These are phyloP conservation scores for Halenospora varia DNA, from an alignment of 495 filamentous ascomycete species.

Conservation along the genomic window DNA sequence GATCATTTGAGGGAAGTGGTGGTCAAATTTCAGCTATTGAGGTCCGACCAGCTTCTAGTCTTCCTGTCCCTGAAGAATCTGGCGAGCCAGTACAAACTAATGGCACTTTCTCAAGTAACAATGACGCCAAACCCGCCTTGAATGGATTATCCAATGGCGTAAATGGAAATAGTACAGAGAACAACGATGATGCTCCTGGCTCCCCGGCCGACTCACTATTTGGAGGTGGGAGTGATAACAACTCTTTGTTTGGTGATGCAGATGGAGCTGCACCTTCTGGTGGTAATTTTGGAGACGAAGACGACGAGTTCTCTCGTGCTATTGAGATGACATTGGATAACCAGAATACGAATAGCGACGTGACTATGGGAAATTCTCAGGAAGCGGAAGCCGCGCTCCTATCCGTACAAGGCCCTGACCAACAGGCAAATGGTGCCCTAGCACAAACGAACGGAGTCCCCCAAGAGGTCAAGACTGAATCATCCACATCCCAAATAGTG, in stretches of 20 bases:
- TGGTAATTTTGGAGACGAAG: constrained; percentile 69
- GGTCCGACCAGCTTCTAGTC: constrained; percentile 69
- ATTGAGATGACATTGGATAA: constrained; percentile 62
- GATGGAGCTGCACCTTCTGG: constrained; percentile 54
- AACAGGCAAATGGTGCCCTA: constrained; percentile 30
- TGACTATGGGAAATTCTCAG: not conserved
- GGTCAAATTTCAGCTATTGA: constrained; percentile 87
- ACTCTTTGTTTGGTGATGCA: constrained; percentile 50
- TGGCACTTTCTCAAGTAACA: constrained; percentile 66
- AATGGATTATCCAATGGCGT: constrained; percentile 46
- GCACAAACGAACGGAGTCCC: constrained; percentile 47
- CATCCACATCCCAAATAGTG: constrained; percentile 26
- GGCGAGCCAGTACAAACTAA: constrained; percentile 51
- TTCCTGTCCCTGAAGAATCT: constrained; percentile 71
- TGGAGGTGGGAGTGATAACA: constrained; percentile 52
- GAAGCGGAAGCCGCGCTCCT: constrained; percentile 1
- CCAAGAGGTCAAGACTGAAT: constrained; percentile 38
- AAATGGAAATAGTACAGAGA: constrained; percentile 24
- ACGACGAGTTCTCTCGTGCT: constrained; percentile 79
- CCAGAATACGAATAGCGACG: constrained; percentile 30
- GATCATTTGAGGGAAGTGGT: constrained; percentile 70
- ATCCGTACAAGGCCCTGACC: not conserved
- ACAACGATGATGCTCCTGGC: constrained; percentile 38
- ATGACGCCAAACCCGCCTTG: constrained; percentile 40
- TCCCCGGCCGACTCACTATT: constrained; percentile 81